A percentile compares a stretch with the other conserved stretches of the same genome.
phyloP scores from a whole-genome alignment of 164 flowering plant genomes.

The Nymphaea colorata region DNA sequence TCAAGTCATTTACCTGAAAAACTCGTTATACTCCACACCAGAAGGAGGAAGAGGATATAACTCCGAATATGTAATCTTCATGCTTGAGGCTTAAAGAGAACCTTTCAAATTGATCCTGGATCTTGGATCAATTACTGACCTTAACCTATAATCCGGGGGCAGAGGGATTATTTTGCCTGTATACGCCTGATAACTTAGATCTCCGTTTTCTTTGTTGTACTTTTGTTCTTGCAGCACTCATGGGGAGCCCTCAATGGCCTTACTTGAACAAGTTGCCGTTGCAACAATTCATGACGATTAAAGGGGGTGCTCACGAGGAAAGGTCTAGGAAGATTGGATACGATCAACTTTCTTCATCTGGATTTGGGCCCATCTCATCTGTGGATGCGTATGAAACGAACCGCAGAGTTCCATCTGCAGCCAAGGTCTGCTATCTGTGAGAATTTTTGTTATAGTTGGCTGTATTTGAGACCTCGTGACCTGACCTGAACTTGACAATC shows the following conservation, averaged over 20 bases:
- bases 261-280: slow-evolving; percentile 38
- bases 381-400: slow-evolving; percentile 18
- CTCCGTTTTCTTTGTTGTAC: not conserved
- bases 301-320: slow-evolving; percentile 30
- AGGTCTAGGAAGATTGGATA: slow-evolving; percentile 21
- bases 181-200: no score
- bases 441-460: no score
- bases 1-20: no score
- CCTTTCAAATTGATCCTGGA: no score
- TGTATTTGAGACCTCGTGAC: not conserved
- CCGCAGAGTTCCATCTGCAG: slow-evolving; percentile 14
- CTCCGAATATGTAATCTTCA: no score
- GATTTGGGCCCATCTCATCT: slow-evolving; percentile 21
- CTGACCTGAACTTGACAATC: not conserved
- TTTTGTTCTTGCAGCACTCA: slow-evolving; percentile 18
- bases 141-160: no score
- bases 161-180: no score
- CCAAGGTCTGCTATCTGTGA: slow-evolving; percentile 28
- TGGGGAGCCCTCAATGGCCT: slow-evolving; percentile 34
- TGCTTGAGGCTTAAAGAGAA: no score
- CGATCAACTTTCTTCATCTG: slow-evolving; percentile 24
- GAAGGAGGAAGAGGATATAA: no score
- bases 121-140: no score
- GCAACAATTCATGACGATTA: slow-evolving; percentile 36
- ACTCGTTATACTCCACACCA: no score